Evolutionary conservation across 2,329 filamentous ascomycete genomes (phyloP), one percentile per base, ranked within the genome.

Genomic region (Fusarium dimerum): DNA sequence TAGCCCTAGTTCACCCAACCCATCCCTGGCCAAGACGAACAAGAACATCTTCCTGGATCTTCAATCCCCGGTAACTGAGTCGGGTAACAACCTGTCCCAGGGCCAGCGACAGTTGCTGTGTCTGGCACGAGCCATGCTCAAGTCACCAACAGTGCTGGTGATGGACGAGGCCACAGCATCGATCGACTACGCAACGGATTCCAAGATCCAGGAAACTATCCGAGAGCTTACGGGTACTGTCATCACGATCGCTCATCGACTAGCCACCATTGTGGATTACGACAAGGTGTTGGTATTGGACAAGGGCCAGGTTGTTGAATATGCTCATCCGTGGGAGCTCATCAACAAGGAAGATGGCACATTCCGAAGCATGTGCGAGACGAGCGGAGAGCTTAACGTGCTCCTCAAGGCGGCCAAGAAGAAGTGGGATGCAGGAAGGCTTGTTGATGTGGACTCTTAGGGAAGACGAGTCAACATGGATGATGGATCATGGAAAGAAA

Each of bases 131-230:
- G 94, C 94, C 0, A 84, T 99, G 61, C 87, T 99, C 57, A 97
- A 96, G 74, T 84, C 85, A 34, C 92, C 94, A 0, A 92, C 89
- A 59, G 92, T 99, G 2, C 79, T 99, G n/a, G 88, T 99, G 67
- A 97, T 99, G 94, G 94, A 99, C 72, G 94, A 99, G 77, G 94
- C 94, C 1, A 99, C 94, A 1, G 94, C 94, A 0, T 96, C 90
- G 0, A 97, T 99, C 66, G 94, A 99, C 74, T 97, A 97, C 73
- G 88, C 87, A 6, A 99, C 94, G 2, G 94, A 99, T 66, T 81
- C 87, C 45, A 97, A 96, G 76, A 97, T 99, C 62, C 94, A 99
- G 73, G 91, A 90, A 65, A 97, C 94, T 0, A 92, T 99, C 55
- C 88, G 92, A n/a, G 89, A 96, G 71, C 82, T 97, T 63, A 88